A percentile compares a stretch with the other conserved stretches of the same genome.
These are phyloP conservation scores for Melanogaster broomeanus DNA, from an alignment of 768 basidiomycete species.

Conservation along the genomic window DNA sequence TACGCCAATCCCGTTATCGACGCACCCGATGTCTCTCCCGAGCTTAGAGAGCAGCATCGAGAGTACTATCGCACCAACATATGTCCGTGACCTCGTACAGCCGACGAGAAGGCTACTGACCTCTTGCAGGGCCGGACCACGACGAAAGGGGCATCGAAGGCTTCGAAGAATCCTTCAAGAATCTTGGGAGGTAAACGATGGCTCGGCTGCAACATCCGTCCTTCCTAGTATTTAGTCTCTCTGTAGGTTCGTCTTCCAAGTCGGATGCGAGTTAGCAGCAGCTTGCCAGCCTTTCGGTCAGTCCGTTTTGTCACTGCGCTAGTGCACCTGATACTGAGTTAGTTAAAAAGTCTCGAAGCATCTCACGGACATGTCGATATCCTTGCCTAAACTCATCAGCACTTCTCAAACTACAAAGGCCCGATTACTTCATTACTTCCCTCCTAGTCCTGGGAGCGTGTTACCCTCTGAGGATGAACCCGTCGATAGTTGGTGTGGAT, in stretches of 20 bases:
- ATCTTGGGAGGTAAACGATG: conserved; percentile 60
- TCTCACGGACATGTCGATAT: conserved; percentile 61
- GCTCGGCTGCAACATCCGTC: not conserved
- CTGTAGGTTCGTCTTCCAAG: conserved; percentile 72
- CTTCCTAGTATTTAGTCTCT: conserved; percentile 4
- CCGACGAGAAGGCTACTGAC: not conserved
- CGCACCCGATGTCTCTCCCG: conserved; percentile 55
- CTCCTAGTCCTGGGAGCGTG: conserved; percentile 49
- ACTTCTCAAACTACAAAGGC: conserved; percentile 87
- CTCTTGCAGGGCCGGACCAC: conserved; percentile 59
- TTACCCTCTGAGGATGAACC: conserved; percentile 54
- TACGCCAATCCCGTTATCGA: conserved; percentile 84
- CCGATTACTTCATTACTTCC: conserved; percentile 95
- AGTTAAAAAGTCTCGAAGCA: conserved; percentile 57
- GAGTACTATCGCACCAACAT: conserved; percentile 91
- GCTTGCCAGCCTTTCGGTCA: conserved; percentile 93
- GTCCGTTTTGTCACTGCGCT: not conserved
- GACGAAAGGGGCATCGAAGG: conserved; percentile 64
- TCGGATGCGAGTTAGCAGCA: conserved; percentile 77
- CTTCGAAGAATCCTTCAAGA: conserved; percentile 88
- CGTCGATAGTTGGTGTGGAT: conserved; percentile 92
- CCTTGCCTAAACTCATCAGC: conserved; percentile 70
- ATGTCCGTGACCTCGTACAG: conserved; percentile 49
- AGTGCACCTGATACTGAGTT: conserved; percentile 1
- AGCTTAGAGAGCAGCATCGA: conserved; percentile 57